Conservation (phyloP, 2,329 filamentous ascomycete species). For the Colletotrichum horii region DNA sequence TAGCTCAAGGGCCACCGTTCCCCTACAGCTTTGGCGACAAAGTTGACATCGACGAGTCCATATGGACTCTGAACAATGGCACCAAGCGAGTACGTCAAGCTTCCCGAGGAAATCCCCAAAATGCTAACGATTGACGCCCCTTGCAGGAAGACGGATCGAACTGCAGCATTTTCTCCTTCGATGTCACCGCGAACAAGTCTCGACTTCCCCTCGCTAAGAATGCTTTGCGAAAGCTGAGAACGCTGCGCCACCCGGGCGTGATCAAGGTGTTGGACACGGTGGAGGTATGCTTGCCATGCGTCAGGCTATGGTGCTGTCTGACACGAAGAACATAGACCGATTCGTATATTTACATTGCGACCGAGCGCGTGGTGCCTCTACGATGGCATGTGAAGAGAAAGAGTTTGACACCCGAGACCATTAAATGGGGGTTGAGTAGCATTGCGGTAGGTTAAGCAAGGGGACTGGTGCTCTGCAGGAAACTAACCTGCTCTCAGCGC, state of each 20-base stretch:
- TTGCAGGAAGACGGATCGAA: slow-evolving; percentile 86
- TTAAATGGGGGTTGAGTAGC: slow-evolving; percentile 94
- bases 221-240: slow-evolving; percentile 91
- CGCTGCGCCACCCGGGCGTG: slow-evolving; percentile 90
- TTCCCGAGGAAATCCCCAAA: background rate
- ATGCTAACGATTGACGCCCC: background rate
- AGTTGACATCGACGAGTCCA: slow-evolving; percentile 89
- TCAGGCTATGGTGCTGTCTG: slow-evolving; percentile 22
- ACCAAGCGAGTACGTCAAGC: slow-evolving; percentile 75
- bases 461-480: background rate
- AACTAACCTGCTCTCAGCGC: slow-evolving; percentile 54
- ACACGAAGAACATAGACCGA: slow-evolving; percentile 70
- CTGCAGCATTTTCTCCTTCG: slow-evolving; percentile 97
- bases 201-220: slow-evolving; percentile 89
- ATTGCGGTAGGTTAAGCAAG: slow-evolving; percentile 66
- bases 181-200: slow-evolving; percentile 80
- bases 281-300: slow-evolving; percentile 63
- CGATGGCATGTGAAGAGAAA: slow-evolving; percentile 90
- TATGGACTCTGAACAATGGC: slow-evolving; percentile 96
- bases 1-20: slow-evolving; percentile 92
- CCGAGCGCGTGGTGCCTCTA: slow-evolving; percentile 85
- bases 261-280: slow-evolving; percentile 94
- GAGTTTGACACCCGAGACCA: slow-evolving; percentile 86
- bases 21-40: slow-evolving; percentile 92
- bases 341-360: slow-evolving; percentile 93